Evolutionary conservation across 2,329 filamentous ascomycete genomes (phyloP).

Genomic region (Beauveria asiatica): DNA sequence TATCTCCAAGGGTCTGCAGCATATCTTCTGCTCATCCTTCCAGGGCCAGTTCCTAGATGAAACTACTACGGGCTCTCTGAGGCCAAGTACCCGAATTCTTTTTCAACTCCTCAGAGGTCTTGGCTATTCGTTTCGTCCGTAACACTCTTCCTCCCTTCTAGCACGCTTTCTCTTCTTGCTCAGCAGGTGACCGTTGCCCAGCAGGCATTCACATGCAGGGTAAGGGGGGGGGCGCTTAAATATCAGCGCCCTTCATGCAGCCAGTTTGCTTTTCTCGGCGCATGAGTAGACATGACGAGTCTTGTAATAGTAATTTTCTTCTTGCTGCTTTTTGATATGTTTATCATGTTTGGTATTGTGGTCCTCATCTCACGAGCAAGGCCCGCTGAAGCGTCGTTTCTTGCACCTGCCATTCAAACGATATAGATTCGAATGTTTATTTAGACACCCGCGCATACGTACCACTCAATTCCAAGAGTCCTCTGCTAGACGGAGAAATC

Average conservation of each 20-base stretch:
- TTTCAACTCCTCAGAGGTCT: slow-evolving; percentile 32
- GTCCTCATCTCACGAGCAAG: too few relatives aligned
- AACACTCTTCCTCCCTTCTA: slow-evolving; percentile 31
- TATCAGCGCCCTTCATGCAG: neutral
- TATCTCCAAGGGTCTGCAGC: slow-evolving; percentile 40
- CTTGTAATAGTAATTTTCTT: neutral
- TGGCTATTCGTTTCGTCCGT: slow-evolving; percentile 57
- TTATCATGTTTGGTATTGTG: too few relatives aligned
- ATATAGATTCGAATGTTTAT: too few relatives aligned
- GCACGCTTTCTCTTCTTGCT: neutral
- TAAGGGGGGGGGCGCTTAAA: neutral
- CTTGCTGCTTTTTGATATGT: neutral
- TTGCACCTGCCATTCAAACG: too few relatives aligned
- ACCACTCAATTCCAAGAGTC: too few relatives aligned
- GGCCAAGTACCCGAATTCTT: slow-evolving; percentile 28
- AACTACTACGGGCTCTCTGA: slow-evolving; percentile 53
- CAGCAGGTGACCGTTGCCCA: neutral
- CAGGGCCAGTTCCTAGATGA: slow-evolving; percentile 46
- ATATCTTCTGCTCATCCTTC: slow-evolving; percentile 44
- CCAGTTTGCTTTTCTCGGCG: neutral
- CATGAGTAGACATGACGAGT: neutral
- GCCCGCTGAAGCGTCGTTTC: too few relatives aligned
- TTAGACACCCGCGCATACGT: too few relatives aligned
- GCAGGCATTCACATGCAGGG: neutral
- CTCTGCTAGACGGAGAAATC: too few relatives aligned